Percentiles rank a stretch among this genome's conserved stretches.
These are phyloP conservation scores for Syzygium oleosum DNA, from an alignment of 345 rosid species.

Conservation along the genomic window DNA sequence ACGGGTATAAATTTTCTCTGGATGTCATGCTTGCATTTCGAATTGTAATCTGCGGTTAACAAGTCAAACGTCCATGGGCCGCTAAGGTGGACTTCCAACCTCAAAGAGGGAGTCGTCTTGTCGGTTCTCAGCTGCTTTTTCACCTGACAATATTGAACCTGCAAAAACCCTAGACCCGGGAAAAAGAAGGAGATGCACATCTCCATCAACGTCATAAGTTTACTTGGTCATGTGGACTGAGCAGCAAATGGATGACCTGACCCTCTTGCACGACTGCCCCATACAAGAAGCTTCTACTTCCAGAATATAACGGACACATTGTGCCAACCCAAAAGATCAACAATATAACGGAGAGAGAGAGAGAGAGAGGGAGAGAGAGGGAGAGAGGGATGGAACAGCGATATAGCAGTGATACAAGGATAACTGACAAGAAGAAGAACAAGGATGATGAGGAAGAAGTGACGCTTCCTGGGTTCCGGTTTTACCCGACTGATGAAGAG, in stretches of 20 bases:
- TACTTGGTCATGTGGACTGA: neutral
- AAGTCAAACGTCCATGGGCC: neutral
- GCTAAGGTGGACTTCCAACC: neutral
- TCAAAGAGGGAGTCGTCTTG: neutral
- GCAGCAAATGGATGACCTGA: neutral
- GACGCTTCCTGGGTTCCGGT: constrained; percentile 35
- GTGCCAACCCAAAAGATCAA: neutral
- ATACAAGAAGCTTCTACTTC: neutral
- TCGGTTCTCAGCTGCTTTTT: neutral
- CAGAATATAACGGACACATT: neutral
- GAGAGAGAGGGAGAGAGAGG: neutral
- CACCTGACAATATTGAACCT: neutral
- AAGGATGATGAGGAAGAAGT: constrained; percentile 10
- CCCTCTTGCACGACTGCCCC: neutral
- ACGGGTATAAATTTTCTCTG: too few relatives aligned
- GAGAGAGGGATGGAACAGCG: neutral
- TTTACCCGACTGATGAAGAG: constrained; percentile 45
- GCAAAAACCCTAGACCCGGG: neutral
- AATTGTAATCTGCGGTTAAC: neutral
- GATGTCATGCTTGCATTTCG: neutral
- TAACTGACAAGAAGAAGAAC: neutral
- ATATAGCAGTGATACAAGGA: neutral
- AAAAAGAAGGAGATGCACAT: neutral
- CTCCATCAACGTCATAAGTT: neutral
- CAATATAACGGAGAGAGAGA: neutral